Conservation (phyloP, 805 yeast species). For the Naumovozyma castellii region DNA sequence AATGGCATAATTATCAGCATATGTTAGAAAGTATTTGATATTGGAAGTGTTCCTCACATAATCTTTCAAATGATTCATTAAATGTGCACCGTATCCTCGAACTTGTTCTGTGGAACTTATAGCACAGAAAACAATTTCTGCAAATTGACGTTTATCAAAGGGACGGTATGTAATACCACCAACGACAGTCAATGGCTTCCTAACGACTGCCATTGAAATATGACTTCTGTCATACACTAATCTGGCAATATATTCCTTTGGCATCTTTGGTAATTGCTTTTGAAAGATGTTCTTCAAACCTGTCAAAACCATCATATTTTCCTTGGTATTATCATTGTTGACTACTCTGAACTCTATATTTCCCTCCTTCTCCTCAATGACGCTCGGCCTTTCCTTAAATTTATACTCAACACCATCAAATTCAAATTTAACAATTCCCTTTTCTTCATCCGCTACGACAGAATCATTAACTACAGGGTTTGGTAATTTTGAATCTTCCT, state of each 20-base stretch:
- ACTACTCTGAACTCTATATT: slow-evolving; percentile 93
- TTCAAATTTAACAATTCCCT: slow-evolving; percentile 33
- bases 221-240: slow-evolving; percentile 91
- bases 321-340: slow-evolving; percentile 83
- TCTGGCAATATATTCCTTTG: slow-evolving; percentile 89
- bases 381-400: slow-evolving; percentile 89
- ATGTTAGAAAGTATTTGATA: slow-evolving; percentile 78
- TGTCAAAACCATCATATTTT: slow-evolving; percentile 82
- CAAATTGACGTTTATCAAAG: slow-evolving; percentile 80
- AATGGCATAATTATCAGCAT: slow-evolving; percentile 97
- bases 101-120: slow-evolving; percentile 96
- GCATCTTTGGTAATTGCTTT: slow-evolving; percentile 97
- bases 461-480: slow-evolving; percentile 2
- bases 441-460: slow-evolving; percentile 5
- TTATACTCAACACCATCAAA: slow-evolving; percentile 71
- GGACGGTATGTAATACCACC: slow-evolving; percentile 98
- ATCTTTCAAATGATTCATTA: slow-evolving; percentile 96
- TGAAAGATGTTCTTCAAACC: slow-evolving; percentile 95
- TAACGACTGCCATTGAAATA: slow-evolving; percentile 88
- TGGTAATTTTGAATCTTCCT: slow-evolving; percentile 6
- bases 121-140: slow-evolving; percentile 98
- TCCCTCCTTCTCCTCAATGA: slow-evolving; percentile 86
- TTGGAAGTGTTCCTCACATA: slow-evolving; percentile 84
- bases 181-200: slow-evolving; percentile 88
- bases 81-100: slow-evolving; percentile 95